Evolutionary conservation across 192 early-diverging fungal genomes (phyloP), one percentile per base, ranked within the genome.

Genomic region (Coemansia sp.): DNA sequence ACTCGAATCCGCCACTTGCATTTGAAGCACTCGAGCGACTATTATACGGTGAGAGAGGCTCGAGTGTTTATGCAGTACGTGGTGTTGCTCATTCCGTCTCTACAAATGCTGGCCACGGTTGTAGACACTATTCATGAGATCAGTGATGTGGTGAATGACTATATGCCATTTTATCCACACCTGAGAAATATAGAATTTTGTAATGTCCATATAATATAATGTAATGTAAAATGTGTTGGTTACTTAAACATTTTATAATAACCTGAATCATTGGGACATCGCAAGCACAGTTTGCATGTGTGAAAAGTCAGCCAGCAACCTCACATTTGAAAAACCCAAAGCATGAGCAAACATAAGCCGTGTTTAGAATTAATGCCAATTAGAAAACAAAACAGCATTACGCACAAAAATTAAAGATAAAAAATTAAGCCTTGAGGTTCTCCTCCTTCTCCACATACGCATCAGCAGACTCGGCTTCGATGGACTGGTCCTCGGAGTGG

Each of bases 401-500:
- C 31, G 31, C 31, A 35, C 31, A 35, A 35, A 45, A 45, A 45
- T 45, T 45, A 45, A 16, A 0, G 16, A 45, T 16, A 45, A 45
- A 39, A 11, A 25, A 43, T 43, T 48, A 45, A 7, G 53, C 53
- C 11, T 25, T 29, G 3, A 55, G 26, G 5, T 22, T 14, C 19
- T 26, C 26, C 53, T 55, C 57, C 59, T 74, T 80, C 49, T 80
- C 77, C 27, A 43, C 51, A n/a, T 61, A 54, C 8, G 63, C 29
- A 25, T 64, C 67, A 14, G 53, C 60, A 26, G 25, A 61, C 12
- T 58, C 57, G n/a, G 50, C 53, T 9, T 41, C 39, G 38, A 70
- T 68, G 51, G 14, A 39, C 22, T 45, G 25, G 48, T 69, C 71
- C 38, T 80, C 77, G 6, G 61, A 65, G 61, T 80, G 77, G 6